phyloP scores from a whole-genome alignment of 148 eudicot species.

The Bassia scoparia region DNA sequence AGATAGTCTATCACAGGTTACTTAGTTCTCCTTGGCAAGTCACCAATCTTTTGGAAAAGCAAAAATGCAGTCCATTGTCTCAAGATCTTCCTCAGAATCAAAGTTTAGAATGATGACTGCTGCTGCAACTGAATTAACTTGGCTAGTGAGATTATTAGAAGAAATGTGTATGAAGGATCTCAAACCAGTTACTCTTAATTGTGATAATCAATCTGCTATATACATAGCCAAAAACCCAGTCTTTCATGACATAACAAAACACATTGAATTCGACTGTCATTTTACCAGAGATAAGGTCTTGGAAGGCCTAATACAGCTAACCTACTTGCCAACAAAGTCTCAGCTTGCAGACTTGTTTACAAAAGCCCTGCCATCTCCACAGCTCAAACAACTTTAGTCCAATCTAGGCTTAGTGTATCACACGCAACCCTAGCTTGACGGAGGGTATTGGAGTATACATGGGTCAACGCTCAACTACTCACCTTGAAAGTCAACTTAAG shows the following conservation, averaged over 20 bases:
- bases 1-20: not conserved
- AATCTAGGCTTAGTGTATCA: not conserved
- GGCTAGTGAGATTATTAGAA: not conserved
- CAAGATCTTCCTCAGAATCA: not conserved
- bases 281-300: not conserved
- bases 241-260: too few relatives aligned
- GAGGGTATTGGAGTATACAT: too few relatives aligned
- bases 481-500: too few relatives aligned
- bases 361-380: not conserved
- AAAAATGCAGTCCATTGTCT: too few relatives aligned
- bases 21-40: not conserved
- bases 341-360: not conserved
- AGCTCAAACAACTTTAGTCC: not conserved
- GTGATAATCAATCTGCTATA: constrained; percentile 2
- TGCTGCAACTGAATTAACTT: not conserved
- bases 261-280: too few relatives aligned
- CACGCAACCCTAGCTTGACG: too few relatives aligned
- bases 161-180: not conserved
- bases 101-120: not conserved
- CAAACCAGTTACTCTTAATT: too few relatives aligned
- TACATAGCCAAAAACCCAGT: too few relatives aligned
- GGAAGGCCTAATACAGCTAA: not conserved
- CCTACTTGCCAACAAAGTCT: not conserved
- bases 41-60: not conserved
- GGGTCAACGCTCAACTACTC: too few relatives aligned